Evolutionary conservation across 768 basidiomycete genomes (phyloP), one percentile per base, ranked within the genome.

Genomic region (Neoboletus brunneissimus): DNA sequence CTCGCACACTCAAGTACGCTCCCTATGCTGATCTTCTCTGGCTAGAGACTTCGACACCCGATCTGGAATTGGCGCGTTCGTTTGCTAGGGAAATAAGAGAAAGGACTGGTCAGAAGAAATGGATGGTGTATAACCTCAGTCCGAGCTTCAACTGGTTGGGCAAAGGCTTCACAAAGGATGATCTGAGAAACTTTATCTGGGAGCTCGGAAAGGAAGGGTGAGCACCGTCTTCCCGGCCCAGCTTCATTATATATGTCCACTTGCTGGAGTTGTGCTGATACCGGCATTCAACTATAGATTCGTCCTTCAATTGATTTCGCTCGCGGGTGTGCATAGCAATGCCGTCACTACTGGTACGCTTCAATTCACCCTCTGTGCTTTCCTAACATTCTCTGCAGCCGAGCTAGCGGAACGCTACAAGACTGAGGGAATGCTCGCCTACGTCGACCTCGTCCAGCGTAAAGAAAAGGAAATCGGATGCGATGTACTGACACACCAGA

Each of bases 81-180:
- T 93, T 95, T 71, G 87, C 94, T 3, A 76, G 87, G 44, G 81
- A 81, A 66, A 89, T 95, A 62, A 77, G 88, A 51, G 82, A 81
- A 59, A 78, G 79, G 66, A 82, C 82, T 65, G 91, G 93, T 40
- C 50, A 61, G 51, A 55, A 55, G 59, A 91, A 87, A 65, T 87
- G 84, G 85, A 83, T 97, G 62, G 93, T 96, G 22, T 97, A 95
- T 69, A 97, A 96, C 69, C 75, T 97, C 55, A 94, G 91, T 64
- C 94, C 94, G 5, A 92, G 91, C 66, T 96, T 96, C 77, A 94
- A 95, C 70, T 96, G 93, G 94, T 76, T 83, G n/a, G 80, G 78
- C 25, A 85, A 88, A 63, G 92, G 92, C 15, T 95, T 89, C 72
- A 81, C 81, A 43, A 83, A 91, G 60, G 75, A 78, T 5, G 88